A percentile compares a stretch with the other conserved stretches of the same genome.
Evolutionary conservation across 352 stramenopile species (phyloP).

Genomic region (Phytopythium mirpurense): DNA sequence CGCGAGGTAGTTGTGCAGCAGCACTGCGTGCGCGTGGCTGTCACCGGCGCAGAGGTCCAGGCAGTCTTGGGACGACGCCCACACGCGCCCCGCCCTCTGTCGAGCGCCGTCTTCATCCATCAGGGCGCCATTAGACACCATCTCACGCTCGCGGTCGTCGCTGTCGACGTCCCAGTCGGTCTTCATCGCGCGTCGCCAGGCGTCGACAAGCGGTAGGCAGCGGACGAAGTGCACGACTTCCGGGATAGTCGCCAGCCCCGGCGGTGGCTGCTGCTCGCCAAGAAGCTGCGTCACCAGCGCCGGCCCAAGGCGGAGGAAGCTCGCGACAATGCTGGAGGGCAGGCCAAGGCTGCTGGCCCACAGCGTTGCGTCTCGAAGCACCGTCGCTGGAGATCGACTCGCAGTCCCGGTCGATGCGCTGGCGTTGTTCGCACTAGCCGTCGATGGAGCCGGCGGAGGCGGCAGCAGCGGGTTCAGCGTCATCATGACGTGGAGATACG

Average conservation of each 20-base stretch:
- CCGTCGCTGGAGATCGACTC: constrained; percentile 9
- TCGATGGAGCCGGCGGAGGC: background rate
- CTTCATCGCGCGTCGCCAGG: constrained; percentile 45
- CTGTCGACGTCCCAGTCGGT: background rate
- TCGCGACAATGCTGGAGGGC: constrained; percentile 56
- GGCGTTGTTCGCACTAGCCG: background rate
- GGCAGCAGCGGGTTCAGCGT: constrained; percentile 85
- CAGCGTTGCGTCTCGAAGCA: background rate
- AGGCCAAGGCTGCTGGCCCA: background rate
- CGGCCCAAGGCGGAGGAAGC: constrained; percentile 54
- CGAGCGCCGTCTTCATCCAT: background rate
- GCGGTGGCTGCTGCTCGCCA: constrained; percentile 62
- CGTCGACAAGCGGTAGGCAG: constrained; percentile 89
- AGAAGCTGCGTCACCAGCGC: constrained; percentile 76
- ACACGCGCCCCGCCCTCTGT: constrained; percentile 49
- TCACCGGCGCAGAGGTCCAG: constrained; percentile 87
- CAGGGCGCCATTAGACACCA: background rate
- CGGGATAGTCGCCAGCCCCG: constrained; percentile 16
- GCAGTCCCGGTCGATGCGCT: background rate
- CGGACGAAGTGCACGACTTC: constrained; percentile 85
- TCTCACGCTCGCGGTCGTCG: background rate
- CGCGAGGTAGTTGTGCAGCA: constrained; percentile 90
- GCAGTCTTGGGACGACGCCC: constrained; percentile 88
- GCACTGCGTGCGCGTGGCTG: constrained; percentile 88
- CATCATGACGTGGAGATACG: constrained; percentile 83